Conservation (phyloP, 768 basidiomycete genomes). For the Serpula lacrymans region DNA sequence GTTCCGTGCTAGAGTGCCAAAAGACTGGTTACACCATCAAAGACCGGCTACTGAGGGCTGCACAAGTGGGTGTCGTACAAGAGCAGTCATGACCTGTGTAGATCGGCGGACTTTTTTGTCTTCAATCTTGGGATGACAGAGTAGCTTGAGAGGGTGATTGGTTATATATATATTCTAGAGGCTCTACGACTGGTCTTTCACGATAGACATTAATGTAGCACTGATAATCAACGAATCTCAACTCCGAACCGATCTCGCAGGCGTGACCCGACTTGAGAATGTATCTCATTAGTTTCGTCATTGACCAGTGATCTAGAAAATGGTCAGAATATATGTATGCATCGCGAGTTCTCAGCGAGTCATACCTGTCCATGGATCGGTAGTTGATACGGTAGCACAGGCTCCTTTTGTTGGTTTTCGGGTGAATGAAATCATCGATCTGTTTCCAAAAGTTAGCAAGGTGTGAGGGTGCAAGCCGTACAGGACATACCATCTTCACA, state of each 20-base stretch:
- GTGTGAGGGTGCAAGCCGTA: too few relatives aligned
- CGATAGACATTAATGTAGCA: slow-evolving; percentile 35
- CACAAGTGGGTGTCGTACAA: slow-evolving; percentile 95
- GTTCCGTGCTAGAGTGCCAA: slow-evolving; percentile 86
- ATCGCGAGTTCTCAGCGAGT: neutral
- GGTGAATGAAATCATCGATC: slow-evolving; percentile 91
- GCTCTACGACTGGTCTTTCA: slow-evolving; percentile 21
- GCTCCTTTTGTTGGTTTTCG: slow-evolving; percentile 76
- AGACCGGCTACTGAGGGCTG: slow-evolving; percentile 87
- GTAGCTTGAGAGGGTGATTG: slow-evolving; percentile 10
- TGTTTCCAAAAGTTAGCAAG: slow-evolving; percentile 34
- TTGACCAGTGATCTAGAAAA: slow-evolving; percentile 73
- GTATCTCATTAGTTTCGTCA: slow-evolving; percentile 83
- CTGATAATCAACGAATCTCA: slow-evolving; percentile 74
- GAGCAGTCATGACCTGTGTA: slow-evolving; percentile 39
- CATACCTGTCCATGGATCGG: slow-evolving; percentile 91
- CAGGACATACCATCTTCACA: slow-evolving; percentile 67
- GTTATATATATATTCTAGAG: slow-evolving; percentile 24
- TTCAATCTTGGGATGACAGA: neutral
- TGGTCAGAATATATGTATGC: slow-evolving; percentile 4
- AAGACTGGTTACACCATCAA: slow-evolving; percentile 94
- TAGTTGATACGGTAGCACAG: slow-evolving; percentile 92
- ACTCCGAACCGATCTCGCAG: slow-evolving; percentile 67
- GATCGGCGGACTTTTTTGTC: neutral
- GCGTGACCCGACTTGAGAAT: slow-evolving; percentile 54